phyloP scores from a whole-genome alignment of 345 rosid genomes.

The Eucalyptus globulus region DNA sequence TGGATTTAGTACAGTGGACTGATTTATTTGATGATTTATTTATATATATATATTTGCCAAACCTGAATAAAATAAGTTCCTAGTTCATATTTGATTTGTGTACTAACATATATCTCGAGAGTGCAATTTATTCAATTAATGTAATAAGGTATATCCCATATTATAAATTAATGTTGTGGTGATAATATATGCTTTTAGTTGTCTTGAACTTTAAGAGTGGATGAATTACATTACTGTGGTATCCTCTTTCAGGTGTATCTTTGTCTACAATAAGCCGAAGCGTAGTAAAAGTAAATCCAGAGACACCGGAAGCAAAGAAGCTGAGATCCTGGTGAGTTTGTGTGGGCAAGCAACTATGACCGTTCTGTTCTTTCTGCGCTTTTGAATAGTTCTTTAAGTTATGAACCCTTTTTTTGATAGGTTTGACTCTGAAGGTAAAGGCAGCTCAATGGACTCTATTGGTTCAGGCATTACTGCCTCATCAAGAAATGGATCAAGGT shows the following conservation, averaged over 20 bases:
- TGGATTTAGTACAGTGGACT: not conserved
- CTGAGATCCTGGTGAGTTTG: conserved; percentile 51
- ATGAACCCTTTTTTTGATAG: conserved; percentile 4
- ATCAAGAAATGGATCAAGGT: conserved; percentile 41
- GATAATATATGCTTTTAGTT: not conserved
- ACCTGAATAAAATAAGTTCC: not conserved
- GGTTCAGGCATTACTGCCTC: conserved; percentile 51
- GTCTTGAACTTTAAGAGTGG: not conserved
- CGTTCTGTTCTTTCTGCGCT: not conserved
- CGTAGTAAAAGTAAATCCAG: conserved; percentile 52
- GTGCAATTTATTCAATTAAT: not conserved
- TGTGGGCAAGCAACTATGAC: not conserved
- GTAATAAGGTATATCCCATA: not conserved
- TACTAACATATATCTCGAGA: not conserved
- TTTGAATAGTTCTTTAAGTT: not conserved
- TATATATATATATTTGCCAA: no score
- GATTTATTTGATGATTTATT: not conserved
- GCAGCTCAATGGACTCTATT: conserved; percentile 59
- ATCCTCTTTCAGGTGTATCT: conserved; percentile 48
- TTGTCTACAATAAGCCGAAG: conserved; percentile 67
- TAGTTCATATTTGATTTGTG: not conserved
- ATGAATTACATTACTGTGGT: not conserved
- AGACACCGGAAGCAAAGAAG: conserved; percentile 58
- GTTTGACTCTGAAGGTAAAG: conserved; percentile 88
- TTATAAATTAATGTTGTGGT: not conserved